Base-by-base conservation (phyloP, 2,329 filamentous ascomycete species). In the Claviceps africana region DNA sequence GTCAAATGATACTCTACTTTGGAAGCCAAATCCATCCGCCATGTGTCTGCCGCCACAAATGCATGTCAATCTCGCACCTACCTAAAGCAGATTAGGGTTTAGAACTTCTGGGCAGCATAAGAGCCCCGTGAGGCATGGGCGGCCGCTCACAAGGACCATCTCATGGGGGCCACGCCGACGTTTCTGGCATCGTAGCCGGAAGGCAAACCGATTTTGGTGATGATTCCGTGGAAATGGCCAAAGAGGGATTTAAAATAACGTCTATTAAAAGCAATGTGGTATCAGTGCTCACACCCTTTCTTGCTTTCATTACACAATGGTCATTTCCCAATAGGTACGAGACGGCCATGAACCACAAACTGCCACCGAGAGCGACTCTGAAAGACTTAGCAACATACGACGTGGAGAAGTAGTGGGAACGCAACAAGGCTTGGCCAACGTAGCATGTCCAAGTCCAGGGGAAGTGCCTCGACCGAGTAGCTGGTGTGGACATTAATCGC, bases 11-110 rank as follows among this genome's bases (percentile, higher is more conserved):
- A 22, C 17, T 43, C 19, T 15, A 22, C 21, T 17, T 28, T 19
- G 4, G 17, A 3, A 19, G 3, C 31, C 3, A 19, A 46, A 15
- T 6, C 4, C 44, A 28, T 13, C 15, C 30, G 22, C 13, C 17
- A 4, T 9, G 6, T 45, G 30, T 19, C 44, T 46, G 9, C 9
- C 44, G 30, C 11, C 3, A 28, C 22, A 10, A 47, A 49, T 11
- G 19, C n/a, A 28, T 48, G 28, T 51, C 33, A 31, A 4, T n/a
- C 33, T 45, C 22, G 22, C 40, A 57, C 55, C 55, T 56, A 50
- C 56, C 56, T 53, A 56, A 54, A 51, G 33, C 47, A 50, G 54
- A 9, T 30, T 51, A 50, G 50, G 31, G n/a, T 21, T 28, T 35
- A 50, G 48, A 54, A 54, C 53, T 56, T 56, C 47, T 52, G 21